Conservation (phyloP, 306 rosid species). For the Oxytropis ochrocephala region DNA sequence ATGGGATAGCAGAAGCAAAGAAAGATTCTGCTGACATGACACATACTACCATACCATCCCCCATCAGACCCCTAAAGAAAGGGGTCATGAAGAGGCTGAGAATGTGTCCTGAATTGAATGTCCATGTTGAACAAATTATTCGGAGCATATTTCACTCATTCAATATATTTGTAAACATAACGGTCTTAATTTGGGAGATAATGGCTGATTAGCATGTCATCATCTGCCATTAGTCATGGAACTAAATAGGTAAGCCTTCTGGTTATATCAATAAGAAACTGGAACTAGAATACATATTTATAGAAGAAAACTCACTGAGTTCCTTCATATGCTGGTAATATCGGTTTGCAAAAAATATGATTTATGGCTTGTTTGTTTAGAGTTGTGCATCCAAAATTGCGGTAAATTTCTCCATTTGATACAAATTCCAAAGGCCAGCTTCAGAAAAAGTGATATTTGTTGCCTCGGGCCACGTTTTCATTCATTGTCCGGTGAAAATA, state of each 20-base stretch:
- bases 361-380: no score
- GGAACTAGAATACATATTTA: not conserved
- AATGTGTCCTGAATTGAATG: conserved; percentile 14
- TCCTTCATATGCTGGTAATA: no score
- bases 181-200: not conserved
- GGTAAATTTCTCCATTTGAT: no score
- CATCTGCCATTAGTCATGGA: not conserved
- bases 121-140: not conserved
- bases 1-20: not conserved
- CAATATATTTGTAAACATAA: not conserved
- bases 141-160: not conserved
- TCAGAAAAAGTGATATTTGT: no score
- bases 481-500: no score
- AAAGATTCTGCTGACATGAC: not conserved
- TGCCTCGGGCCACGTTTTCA: no score
- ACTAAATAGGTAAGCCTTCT: conserved; percentile 4
- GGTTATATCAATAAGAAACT: not conserved
- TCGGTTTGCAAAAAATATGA: no score
- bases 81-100: not conserved
- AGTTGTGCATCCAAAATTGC: no score
- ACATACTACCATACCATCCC: not conserved
- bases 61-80: not conserved
- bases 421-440: no score
- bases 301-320: not conserved
- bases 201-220: not conserved